Base-by-base conservation (phyloP, 2,329 filamentous ascomycete genomes). In the Aspergillus felis region DNA sequence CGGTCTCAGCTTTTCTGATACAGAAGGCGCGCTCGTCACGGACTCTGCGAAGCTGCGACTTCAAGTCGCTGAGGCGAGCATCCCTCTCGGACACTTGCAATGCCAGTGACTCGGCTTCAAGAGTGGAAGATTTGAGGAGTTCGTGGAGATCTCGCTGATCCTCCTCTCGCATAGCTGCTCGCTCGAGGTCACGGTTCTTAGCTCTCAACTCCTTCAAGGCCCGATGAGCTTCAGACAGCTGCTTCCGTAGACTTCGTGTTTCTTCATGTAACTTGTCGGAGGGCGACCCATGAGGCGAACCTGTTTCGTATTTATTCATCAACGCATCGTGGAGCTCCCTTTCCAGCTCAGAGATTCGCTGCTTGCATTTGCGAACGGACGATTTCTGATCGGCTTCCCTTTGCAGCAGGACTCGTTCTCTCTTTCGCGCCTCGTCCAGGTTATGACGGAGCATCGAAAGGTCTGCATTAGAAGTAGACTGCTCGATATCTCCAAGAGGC, bases 21-120 rank as follows among this genome's bases (percentile, higher is more conserved):
- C 74, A 76, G 10, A 68, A 67, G 47, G 71, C 69, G 28, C 79
- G 76, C 61, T 81, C 79, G 55, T 80, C 77, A 10, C 79, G 76
- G 32, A 82, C 73, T 27, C 87, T 83, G 57, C 89, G 85, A 22
- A 95, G 81, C 64, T 92, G 90, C 14, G 63, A 63, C 62, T 76
- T 78, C 50, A 79, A 63, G 56, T 78, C 74, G 44, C 84, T 82
- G 51, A 92, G 83, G 14, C 85, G 82, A 55, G 84, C 80, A 55
- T 91, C 87, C 60, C 89, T 86, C 67, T 89, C 85, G 5, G 82
- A 80, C 28, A 94, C 81, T 67, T 90, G 86, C 57, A 90, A 81
- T 64, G 90, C 87, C n/a, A 94, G 79, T 35, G 86, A 83, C 70
- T 90, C 85, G 46, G 80, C 75, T 65, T 82, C 80, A 1, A 78